Conservation (phyloP, 345 rosid species). For the Eucalyptus victrix region DNA sequence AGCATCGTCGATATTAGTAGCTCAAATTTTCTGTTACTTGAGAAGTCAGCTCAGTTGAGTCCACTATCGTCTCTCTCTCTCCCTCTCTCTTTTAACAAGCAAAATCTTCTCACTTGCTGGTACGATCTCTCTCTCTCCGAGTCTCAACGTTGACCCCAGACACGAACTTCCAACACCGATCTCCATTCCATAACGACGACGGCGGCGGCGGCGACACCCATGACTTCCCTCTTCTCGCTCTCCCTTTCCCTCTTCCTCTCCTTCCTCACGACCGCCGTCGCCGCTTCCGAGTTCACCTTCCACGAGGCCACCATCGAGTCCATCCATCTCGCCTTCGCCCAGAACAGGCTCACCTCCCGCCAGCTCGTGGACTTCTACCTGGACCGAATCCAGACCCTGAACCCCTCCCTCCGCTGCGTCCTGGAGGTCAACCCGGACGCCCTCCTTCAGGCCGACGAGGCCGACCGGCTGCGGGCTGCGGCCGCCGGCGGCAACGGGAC, state of each 20-base stretch:
- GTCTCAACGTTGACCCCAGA: background rate
- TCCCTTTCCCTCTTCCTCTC: background rate
- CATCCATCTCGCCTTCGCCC: conserved; percentile 7
- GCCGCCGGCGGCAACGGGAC: background rate
- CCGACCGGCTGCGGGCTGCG: background rate
- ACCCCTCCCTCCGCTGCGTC: conserved; percentile 10
- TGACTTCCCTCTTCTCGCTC: background rate
- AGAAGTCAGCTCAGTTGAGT: background rate
- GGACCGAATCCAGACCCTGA: conserved; percentile 1
- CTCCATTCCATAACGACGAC: background rate
- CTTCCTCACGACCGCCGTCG: background rate
- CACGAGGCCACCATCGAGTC: conserved; percentile 7
- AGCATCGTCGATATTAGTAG: background rate
- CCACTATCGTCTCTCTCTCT: no score
- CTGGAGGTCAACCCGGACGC: conserved; percentile 19
- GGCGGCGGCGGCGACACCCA: background rate
- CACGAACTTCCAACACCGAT: background rate
- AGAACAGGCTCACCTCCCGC: conserved; percentile 5
- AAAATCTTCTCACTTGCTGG: background rate
- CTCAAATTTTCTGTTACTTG: background rate
- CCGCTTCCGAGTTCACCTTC: background rate
- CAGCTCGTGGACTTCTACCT: conserved; percentile 12
- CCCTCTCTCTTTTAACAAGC: background rate
- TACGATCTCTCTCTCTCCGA: background rate
- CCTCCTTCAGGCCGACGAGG: conserved; percentile 1